These are phyloP conservation scores for Phoma herbarum DNA, from an alignment of 2,329 filamentous ascomycete species.

Conservation along the genomic window DNA sequence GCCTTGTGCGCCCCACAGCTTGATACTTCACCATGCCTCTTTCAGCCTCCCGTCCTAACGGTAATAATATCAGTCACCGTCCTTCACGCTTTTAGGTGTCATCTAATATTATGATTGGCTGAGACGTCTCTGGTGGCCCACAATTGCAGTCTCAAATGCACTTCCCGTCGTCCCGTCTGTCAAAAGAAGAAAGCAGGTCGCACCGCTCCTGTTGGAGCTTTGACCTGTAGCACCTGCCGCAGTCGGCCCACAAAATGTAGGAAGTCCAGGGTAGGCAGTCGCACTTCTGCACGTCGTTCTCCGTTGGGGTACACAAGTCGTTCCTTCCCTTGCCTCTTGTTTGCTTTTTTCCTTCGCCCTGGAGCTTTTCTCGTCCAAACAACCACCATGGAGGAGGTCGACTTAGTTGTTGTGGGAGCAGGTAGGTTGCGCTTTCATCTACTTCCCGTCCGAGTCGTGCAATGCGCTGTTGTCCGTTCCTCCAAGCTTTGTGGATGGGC, in stretches of 20 bases:
- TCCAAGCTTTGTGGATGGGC: neutral
- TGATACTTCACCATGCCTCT: slow-evolving; percentile 4
- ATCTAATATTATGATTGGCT: slow-evolving; percentile 6
- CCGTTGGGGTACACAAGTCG: neutral
- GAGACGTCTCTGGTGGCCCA: neutral
- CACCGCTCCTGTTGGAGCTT: neutral
- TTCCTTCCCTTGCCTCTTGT: neutral
- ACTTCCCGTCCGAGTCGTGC: neutral
- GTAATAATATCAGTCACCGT: neutral
- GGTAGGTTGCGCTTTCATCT: slow-evolving; percentile 26
- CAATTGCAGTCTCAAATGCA: slow-evolving; percentile 1
- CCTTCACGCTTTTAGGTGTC: neutral
- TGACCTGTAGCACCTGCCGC: neutral
- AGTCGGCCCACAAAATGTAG: neutral
- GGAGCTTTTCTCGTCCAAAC: neutral
- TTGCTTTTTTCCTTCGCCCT: neutral
- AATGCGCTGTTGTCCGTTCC: neutral
- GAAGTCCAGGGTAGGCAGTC: neutral
- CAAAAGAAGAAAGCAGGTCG: slow-evolving; percentile 3
- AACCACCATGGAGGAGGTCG: slow-evolving; percentile 27
- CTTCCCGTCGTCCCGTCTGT: neutral
- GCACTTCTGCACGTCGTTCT: neutral
- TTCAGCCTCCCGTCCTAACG: neutral
- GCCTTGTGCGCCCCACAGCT: slow-evolving; percentile 15
- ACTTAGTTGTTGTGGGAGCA: slow-evolving; percentile 37